phyloP scores from a whole-genome alignment of 257 asterid species.

The Pogostemon cablin region DNA sequence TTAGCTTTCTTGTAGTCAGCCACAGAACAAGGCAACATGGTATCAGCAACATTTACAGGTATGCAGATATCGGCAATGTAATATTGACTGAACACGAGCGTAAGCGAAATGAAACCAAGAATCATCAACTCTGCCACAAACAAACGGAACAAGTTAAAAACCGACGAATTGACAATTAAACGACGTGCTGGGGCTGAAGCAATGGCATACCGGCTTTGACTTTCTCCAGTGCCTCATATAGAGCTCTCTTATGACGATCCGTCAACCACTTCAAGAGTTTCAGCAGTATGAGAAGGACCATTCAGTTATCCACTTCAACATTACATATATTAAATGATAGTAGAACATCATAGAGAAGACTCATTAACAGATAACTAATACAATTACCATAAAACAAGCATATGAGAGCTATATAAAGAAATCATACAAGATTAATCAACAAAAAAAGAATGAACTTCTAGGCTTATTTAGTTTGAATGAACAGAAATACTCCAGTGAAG shows the following conservation, averaged over 20 bases:
- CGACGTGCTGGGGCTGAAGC: not conserved
- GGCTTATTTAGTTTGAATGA: not conserved
- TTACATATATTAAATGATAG: not conserved
- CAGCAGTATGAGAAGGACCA: conserved; percentile 8
- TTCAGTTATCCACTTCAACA: conserved; percentile 3
- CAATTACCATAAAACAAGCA: not conserved
- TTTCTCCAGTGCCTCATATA: conserved; percentile 88
- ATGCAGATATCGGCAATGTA: conserved; percentile 89
- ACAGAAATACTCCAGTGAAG: not conserved
- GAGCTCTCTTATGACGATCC: conserved; percentile 79
- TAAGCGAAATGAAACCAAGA: conserved; percentile 89
- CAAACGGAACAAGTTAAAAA: conserved; percentile 29
- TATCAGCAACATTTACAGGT: conserved; percentile 61
- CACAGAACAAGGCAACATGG: conserved; percentile 73
- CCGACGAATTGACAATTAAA: not conserved
- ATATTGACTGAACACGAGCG: conserved; percentile 80
- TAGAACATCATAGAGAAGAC: not conserved
- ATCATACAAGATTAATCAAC: not conserved
- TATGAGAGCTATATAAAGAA: not conserved
- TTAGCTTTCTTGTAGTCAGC: not conserved
- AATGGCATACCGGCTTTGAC: conserved; percentile 75
- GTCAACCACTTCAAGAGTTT: conserved; percentile 65
- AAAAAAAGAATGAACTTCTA: not conserved
- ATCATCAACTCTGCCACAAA: conserved; percentile 86
- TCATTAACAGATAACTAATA: not conserved